Percentiles rank a stretch among this genome's conserved stretches.
phyloP scores from a whole-genome alignment of 116 monocot genomes.

The Iris pallida region DNA sequence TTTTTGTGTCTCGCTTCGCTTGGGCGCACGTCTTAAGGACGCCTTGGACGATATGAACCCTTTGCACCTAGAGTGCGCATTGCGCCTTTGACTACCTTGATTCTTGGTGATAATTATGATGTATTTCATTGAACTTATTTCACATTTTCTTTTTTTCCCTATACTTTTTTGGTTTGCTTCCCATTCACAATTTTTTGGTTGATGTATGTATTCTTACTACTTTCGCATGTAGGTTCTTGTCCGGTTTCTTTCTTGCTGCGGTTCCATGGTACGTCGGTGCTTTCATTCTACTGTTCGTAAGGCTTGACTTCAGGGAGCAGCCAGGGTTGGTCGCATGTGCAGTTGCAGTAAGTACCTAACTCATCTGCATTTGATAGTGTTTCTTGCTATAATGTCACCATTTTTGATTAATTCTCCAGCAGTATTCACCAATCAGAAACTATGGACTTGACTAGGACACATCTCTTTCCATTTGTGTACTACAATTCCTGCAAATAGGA shows the following conservation, averaged over 20 bases:
- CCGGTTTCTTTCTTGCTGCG: slow-evolving; percentile 23
- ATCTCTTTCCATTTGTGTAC: too few relatives aligned
- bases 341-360: slow-evolving; percentile 16
- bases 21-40: too few relatives aligned
- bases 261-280: slow-evolving; percentile 27
- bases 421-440: too few relatives aligned
- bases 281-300: slow-evolving; percentile 15
- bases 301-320: slow-evolving; percentile 19
- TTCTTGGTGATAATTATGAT: not conserved
- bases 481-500: too few relatives aligned
- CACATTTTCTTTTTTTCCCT: not conserved
- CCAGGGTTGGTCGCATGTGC: slow-evolving; percentile 21
- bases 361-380: not conserved
- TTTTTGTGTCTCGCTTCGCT: too few relatives aligned
- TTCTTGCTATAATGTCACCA: too few relatives aligned
- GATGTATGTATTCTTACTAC: slow-evolving; percentile 1
- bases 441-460: too few relatives aligned
- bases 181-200: not conserved
- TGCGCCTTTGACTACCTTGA: too few relatives aligned
- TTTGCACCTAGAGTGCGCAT: too few relatives aligned
- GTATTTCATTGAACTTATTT: not conserved
- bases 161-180: not conserved
- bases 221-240: slow-evolving; percentile 14
- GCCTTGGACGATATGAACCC: too few relatives aligned
- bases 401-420: too few relatives aligned